Evolutionary conservation across 306 rosid genomes (phyloP).

Genomic region (Inga leiocalycina): DNA sequence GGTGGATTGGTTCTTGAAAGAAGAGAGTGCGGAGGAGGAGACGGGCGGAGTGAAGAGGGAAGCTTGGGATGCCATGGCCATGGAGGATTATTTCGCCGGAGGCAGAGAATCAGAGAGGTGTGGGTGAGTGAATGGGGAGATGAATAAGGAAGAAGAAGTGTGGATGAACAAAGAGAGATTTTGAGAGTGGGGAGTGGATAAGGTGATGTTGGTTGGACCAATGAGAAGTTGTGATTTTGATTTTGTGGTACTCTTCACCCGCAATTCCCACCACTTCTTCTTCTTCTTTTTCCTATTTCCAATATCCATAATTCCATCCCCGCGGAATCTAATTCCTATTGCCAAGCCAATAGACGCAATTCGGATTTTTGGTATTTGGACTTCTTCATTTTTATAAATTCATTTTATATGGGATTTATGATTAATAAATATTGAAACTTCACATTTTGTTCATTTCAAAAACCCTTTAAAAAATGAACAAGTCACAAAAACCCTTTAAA

Average conservation of each 20-base stretch:
- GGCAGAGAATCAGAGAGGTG: neutral
- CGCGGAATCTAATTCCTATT: neutral
- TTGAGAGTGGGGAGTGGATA: conserved; percentile 51
- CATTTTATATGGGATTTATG: neutral
- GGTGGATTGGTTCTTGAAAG: conserved; percentile 52
- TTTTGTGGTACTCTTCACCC: conserved; percentile 31
- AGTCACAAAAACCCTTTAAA: too few species aligned
- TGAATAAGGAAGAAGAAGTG: neutral
- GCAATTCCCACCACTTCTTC: conserved; percentile 18
- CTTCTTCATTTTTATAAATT: neutral
- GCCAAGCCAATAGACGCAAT: too few species aligned
- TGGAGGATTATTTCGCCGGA: neutral
- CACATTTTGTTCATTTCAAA: neutral
- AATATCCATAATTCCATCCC: neutral
- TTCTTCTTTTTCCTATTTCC: neutral
- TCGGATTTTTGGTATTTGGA: neutral
- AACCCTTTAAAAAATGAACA: neutral
- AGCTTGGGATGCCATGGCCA: conserved; percentile 92
- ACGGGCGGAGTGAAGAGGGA: conserved; percentile 76
- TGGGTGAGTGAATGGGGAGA: neutral
- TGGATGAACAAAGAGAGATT: conserved; percentile 25
- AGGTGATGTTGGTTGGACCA: conserved; percentile 56
- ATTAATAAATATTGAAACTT: neutral
- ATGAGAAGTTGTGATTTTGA: conserved; percentile 50
- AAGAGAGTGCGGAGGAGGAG: conserved; percentile 48